Base-by-base conservation (phyloP, 2,329 filamentous ascomycete species). In the Sarocladium brachiariae region DNA sequence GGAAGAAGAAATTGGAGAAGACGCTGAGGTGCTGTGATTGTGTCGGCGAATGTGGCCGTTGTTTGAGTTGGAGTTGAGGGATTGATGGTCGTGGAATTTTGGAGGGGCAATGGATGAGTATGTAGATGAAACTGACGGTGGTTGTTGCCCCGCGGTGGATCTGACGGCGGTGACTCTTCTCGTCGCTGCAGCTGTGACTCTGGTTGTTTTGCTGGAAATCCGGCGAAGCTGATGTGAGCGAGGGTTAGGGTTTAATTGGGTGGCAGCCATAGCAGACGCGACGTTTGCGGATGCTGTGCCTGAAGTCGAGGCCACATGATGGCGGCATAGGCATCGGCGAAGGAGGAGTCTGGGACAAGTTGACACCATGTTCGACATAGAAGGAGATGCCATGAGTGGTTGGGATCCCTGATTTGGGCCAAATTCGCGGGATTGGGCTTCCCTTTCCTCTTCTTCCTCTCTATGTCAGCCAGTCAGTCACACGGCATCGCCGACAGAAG, bases 61-160 rank as follows among this genome's bases (percentile, higher is more conserved):
- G 11, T 19, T 21, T 19, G 10, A 30, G 43, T 6, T 13, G 25
- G 10, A 25, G 24, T 33, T 33, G 43, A 47, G 43, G 24, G 43
- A 47, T 7, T 31, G 25, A 47, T 24, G 43, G 27, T 19, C 43
- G 27, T 33, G 24, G 43, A 47, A 31, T 47, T 47, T 47, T 47
- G 43, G 43, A 47, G 43, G 43, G 43, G 43, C 43, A 47, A 21
- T 47, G 25, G 43, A 33, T 2, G 25, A 47, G 24, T n/a, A n/a
- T n/a, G n/a, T n/a, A n/a, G 43, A 47, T 18, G 39, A 45, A 23
- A 23, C 39, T 45, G 43, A 14, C 33, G 25, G 24, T 45, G 39
- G 39, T 47, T 21, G 27, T 33, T 47, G 43, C 43, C 43, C 43
- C 43, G 43, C 43, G 43, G 43, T 47, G 43, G 43, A 47, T 30